Conservation (phyloP, 805 yeast genomes). For the Candida pini region DNA sequence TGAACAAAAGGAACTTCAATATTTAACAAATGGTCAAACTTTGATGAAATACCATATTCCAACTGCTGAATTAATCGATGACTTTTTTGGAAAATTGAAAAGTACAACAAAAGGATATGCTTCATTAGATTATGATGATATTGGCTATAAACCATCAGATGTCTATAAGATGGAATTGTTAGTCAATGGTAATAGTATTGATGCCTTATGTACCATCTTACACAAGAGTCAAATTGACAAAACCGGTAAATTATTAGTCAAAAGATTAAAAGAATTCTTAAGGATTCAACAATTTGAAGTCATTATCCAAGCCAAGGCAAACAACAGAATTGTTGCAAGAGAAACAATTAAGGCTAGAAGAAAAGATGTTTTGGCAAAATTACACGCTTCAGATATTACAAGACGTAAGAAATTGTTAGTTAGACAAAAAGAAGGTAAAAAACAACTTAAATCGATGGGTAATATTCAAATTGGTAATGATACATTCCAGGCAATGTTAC, state of each 20-base stretch:
- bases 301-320: conserved; percentile 84
- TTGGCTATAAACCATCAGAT: conserved; percentile 76
- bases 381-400: conserved; percentile 91
- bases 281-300: conserved; percentile 87
- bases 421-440: conserved; percentile 92
- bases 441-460: conserved; percentile 74
- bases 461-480: conserved; percentile 73
- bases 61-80: conserved; percentile 85
- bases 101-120: conserved; percentile 91
- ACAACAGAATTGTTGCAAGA: conserved; percentile 75
- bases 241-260: conserved; percentile 77
- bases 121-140: conserved; percentile 89
- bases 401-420: conserved; percentile 83
- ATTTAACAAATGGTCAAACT: conserved; percentile 75
- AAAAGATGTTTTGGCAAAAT: conserved; percentile 88
- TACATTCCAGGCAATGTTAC: conserved; percentile 82
- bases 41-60: conserved; percentile 77
- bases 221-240: conserved; percentile 71
- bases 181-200: conserved; percentile 85
- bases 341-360: conserved; percentile 91
- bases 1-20: conserved; percentile 70
- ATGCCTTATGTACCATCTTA: conserved; percentile 88
- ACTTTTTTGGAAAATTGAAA: conserved; percentile 89
- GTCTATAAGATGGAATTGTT: conserved; percentile 82
- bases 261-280: conserved; percentile 71